Percentiles rank a stretch among this genome's conserved stretches.
phyloP scores from a whole-genome alignment of 768 basidiomycete species.

The Rhizopogon rudus region DNA sequence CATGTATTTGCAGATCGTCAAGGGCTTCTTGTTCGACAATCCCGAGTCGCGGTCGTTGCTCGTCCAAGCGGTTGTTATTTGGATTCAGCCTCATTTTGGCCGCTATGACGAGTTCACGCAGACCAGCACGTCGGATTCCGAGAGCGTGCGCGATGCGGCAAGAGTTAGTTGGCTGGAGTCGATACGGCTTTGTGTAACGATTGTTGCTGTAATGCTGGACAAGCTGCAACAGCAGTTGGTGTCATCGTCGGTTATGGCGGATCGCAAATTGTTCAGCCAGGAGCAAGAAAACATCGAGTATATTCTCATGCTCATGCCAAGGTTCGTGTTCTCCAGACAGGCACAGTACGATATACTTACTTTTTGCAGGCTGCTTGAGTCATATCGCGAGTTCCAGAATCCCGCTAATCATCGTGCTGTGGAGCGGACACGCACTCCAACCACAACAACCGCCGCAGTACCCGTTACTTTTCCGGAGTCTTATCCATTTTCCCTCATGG shows the following conservation, averaged over 20 bases:
- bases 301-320: conserved; percentile 76
- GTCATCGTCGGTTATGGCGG: conserved; percentile 54
- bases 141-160: conserved; percentile 63
- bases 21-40: conserved; percentile 83
- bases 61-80: conserved; percentile 83
- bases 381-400: conserved; percentile 80
- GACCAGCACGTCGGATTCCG: conserved; percentile 59
- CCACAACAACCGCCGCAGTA: conserved; percentile 48
- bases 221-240: conserved; percentile 80
- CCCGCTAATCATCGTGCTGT: conserved; percentile 63
- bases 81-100: conserved; percentile 96
- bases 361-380: conserved; percentile 65
- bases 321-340: conserved; percentile 38
- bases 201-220: conserved; percentile 86
- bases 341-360: conserved; percentile 2
- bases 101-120: conserved; percentile 80
- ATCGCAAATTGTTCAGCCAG: conserved; percentile 58
- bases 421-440: conserved; percentile 57
- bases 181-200: conserved; percentile 84
- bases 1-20: conserved; percentile 89
- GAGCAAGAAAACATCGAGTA: conserved; percentile 94
- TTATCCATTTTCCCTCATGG: conserved; percentile 84
- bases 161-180: conserved; percentile 87
- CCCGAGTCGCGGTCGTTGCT: conserved; percentile 72
- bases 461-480: conserved; percentile 92